Conservation (phyloP, 495 filamentous ascomycete species). For the Aspergillus bertholletiae region DNA sequence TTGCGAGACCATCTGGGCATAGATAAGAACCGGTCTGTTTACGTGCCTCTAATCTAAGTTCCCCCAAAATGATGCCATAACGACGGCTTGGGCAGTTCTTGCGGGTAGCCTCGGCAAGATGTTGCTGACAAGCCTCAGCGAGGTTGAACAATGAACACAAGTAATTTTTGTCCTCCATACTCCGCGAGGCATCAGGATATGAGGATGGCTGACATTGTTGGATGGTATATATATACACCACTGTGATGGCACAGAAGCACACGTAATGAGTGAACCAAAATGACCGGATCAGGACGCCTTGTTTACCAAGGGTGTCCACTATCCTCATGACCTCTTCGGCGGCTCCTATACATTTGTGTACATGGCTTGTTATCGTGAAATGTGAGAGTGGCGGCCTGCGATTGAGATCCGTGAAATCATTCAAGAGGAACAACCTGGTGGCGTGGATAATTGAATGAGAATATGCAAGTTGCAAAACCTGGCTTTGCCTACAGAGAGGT, state of each 20-base stretch:
- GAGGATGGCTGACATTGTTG: conserved; percentile 41
- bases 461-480: conserved; percentile 50
- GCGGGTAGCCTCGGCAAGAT: conserved; percentile 46
- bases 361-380: conserved; percentile 28
- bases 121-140: conserved; percentile 43
- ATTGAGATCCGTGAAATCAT: conserved; percentile 46
- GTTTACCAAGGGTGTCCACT: conserved; percentile 35
- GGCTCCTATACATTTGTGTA: conserved; percentile 43
- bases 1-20: conserved; percentile 4
- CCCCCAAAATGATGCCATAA: conserved; percentile 50
- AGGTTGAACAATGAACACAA: conserved; percentile 34
- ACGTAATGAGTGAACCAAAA: conserved; percentile 55
- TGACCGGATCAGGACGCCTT: conserved; percentile 35
- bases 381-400: conserved; percentile 30
- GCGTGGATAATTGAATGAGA: conserved; percentile 53
- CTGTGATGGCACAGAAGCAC: conserved; percentile 52
- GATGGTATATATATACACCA: conserved; percentile 53
- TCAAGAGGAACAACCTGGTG: conserved; percentile 54
- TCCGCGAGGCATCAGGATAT: conserved; percentile 18
- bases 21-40: conserved; percentile 27
- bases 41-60: conserved; percentile 41
- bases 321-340: conserved; percentile 39
- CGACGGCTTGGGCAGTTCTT: conserved; percentile 49
- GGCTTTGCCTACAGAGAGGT: conserved; percentile 51
- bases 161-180: conserved; percentile 18